Conservation (phyloP, 1,284 basidiomycete genomes). For the Tylopilus orsonianus region DNA sequence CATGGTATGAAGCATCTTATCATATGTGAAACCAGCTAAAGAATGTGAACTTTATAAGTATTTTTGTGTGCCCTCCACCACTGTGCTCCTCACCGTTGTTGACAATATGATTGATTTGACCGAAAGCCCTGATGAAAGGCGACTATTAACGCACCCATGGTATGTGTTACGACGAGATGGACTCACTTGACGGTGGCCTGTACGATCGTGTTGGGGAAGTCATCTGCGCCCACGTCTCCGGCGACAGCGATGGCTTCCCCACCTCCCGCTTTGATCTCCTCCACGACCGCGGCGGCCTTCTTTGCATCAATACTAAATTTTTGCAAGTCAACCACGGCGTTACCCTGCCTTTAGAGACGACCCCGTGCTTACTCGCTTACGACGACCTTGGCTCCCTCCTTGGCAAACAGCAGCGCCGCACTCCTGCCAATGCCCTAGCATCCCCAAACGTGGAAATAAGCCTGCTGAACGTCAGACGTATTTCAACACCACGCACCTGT, state of each 20-base stretch:
- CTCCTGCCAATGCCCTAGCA: conserved; percentile 78
- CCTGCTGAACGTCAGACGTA: too few relatives aligned
- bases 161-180: not conserved
- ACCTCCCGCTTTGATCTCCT: conserved; percentile 73
- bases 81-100: conserved; percentile 64
- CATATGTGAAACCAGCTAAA: too few relatives aligned
- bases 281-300: conserved; percentile 64
- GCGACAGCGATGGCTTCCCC: conserved; percentile 72
- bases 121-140: conserved; percentile 56
- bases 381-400: conserved; percentile 85
- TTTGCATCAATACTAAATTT: conserved; percentile 59
- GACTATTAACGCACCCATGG: conserved; percentile 1
- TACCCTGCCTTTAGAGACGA: not conserved
- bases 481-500: conserved; percentile 47
- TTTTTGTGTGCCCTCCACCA: not conserved
- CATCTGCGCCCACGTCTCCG: conserved; percentile 78
- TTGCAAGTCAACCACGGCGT: conserved; percentile 4
- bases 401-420: conserved; percentile 75
- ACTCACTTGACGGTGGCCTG: conserved; percentile 74
- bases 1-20: too few relatives aligned
- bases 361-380: conserved; percentile 66
- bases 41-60: conserved; percentile 9
- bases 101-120: conserved; percentile 83
- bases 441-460: too few relatives aligned
- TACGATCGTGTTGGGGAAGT: conserved; percentile 79